phyloP scores from a whole-genome alignment of 176 grass and related monocot genomes.

The Otatea glauca region DNA sequence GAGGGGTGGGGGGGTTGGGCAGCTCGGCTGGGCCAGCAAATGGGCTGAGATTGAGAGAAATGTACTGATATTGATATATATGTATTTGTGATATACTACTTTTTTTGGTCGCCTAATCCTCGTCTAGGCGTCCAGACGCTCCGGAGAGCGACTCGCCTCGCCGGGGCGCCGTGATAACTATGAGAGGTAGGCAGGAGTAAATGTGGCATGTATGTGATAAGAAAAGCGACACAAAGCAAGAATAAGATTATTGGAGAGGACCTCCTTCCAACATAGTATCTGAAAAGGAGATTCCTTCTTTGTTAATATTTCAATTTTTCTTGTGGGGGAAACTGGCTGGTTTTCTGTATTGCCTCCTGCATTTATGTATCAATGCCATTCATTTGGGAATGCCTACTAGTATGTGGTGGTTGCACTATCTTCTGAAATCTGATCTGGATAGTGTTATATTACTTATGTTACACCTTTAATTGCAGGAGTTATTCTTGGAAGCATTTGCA shows the following conservation, averaged over 20 bases:
- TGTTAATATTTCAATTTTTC: not conserved
- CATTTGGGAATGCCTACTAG: not conserved
- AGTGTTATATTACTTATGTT: conserved; percentile 20
- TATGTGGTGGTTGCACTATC: not conserved
- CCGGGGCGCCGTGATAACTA: too few species aligned
- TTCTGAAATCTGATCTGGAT: conserved; percentile 12
- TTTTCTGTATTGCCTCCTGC: conserved; percentile 4
- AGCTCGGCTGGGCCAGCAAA: too few species aligned
- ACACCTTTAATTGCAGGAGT: conserved; percentile 61
- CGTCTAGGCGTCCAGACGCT: too few species aligned
- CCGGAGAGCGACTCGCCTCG: too few species aligned
- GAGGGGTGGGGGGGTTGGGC: too few species aligned
- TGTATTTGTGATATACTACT: too few species aligned
- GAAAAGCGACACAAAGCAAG: not conserved
- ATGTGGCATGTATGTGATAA: not conserved
- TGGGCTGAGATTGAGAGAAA: too few species aligned
- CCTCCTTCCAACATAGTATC: conserved; percentile 16
- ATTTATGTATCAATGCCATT: not conserved
- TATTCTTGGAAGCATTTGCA: conserved; percentile 83
- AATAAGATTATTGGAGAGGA: not conserved
- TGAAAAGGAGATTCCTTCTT: conserved; percentile 1
- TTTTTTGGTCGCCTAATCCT: too few species aligned
- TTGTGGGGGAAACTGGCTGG: not conserved
- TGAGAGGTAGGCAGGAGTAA: too few species aligned
- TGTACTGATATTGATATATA: too few species aligned